Percentiles rank a stretch among this genome's conserved stretches.
phyloP scores from a whole-genome alignment of 2,329 filamentous ascomycete species.

The Aspergillus sp. region DNA sequence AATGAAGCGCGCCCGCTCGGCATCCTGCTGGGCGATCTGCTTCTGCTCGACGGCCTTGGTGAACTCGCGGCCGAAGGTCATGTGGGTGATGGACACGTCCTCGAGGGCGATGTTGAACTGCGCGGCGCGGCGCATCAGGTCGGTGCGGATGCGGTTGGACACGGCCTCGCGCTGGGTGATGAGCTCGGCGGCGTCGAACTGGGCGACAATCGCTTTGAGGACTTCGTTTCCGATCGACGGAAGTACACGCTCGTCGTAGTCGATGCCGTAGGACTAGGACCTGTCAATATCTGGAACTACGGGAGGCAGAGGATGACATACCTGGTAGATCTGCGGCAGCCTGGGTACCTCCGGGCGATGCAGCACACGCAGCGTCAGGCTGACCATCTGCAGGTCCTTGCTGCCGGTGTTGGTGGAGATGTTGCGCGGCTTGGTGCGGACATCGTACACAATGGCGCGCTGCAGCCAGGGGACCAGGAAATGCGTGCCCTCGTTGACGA shows the following conservation, averaged over 20 bases:
- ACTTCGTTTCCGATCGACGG: conserved; percentile 99
- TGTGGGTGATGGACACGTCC: conserved; percentile 98
- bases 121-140: conserved; percentile 81
- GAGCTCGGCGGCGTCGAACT: conserved; percentile 96
- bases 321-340: conserved; percentile 97
- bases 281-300: too few relatives aligned
- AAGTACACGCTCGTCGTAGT: conserved; percentile 97
- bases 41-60: conserved; percentile 98
- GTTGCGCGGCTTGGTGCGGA: conserved; percentile 92
- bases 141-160: conserved; percentile 82
- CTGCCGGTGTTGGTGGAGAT: conserved; percentile 95
- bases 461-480: conserved; percentile 95
- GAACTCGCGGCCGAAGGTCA: conserved; percentile 99
- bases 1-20: conserved; percentile 92
- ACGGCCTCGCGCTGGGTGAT: conserved; percentile 98
- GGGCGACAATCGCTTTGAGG: conserved; percentile 93
- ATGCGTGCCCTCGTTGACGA: conserved; percentile 93
- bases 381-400: conserved; percentile 99
- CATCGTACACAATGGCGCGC: conserved; percentile 88
- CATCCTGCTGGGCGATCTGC: conserved; percentile 99
- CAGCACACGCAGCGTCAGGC: conserved; percentile 88
- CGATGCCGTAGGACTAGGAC: conserved; percentile 92
- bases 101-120: conserved; percentile 99
- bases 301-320: too few relatives aligned
- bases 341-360: conserved; percentile 88